Evolutionary conservation across 1,139 yeast species (phyloP).

Genomic region (Zhuliangozyma blackwelliae): DNA sequence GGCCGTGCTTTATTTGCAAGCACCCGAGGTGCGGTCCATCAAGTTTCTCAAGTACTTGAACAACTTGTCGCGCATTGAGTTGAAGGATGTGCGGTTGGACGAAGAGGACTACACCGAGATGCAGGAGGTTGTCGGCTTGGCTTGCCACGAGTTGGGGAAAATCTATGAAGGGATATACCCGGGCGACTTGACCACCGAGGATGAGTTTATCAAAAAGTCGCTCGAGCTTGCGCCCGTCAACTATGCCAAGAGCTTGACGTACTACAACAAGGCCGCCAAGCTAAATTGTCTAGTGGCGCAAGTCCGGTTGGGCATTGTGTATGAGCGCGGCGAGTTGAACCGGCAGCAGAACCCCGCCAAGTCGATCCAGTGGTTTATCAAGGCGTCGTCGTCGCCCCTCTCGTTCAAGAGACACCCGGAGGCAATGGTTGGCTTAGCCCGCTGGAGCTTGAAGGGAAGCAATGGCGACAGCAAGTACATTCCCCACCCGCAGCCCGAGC

Average conservation of each 20-base stretch:
- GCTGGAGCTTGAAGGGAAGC: conserved; percentile 89
- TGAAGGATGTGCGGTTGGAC: conserved; percentile 30
- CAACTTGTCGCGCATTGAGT: conserved; percentile 35
- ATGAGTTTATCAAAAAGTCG: conserved; percentile 32
- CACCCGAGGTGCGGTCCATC: conserved; percentile 31
- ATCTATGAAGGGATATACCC: conserved; percentile 65
- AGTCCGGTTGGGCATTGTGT: conserved; percentile 79
- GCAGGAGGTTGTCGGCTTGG: conserved; percentile 40
- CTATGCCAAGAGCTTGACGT: conserved; percentile 59
- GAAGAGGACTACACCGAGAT: conserved; percentile 42
- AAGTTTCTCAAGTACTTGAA: conserved; percentile 34
- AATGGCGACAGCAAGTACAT: conserved; percentile 49
- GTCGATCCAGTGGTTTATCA: conserved; percentile 86
- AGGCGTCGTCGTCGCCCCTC: conserved; percentile 60
- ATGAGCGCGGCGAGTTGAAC: conserved; percentile 79
- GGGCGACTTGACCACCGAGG: conserved; percentile 37
- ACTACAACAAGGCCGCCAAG: conserved; percentile 74
- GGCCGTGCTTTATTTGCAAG: conserved; percentile 36
- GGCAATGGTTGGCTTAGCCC: conserved; percentile 83
- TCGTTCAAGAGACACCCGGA: conserved; percentile 67
- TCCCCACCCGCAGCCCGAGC: conserved; percentile 63
- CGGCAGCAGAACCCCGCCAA: conserved; percentile 64
- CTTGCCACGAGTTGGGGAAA: conserved; percentile 57
- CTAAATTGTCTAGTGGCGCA: conserved; percentile 77
- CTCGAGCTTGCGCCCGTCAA: conserved; percentile 43